These are phyloP conservation scores for Cercospora berteroae DNA, from an alignment of 2,329 filamentous ascomycete species.

Conservation along the genomic window DNA sequence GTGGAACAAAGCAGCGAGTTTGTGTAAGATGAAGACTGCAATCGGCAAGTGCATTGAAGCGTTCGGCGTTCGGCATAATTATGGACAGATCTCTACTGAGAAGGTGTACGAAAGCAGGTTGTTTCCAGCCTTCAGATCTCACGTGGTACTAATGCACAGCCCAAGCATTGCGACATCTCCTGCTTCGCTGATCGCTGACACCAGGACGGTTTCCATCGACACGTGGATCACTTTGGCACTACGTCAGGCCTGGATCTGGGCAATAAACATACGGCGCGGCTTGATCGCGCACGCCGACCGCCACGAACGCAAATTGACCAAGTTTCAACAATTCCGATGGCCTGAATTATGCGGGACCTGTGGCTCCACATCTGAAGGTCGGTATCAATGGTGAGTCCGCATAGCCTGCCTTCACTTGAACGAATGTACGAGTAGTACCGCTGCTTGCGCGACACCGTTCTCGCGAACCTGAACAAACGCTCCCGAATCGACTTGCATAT, in stretches of 20 bases:
- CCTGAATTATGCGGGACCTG: background rate
- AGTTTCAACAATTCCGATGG: background rate
- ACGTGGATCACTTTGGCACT: background rate
- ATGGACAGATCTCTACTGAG: constrained; percentile 3
- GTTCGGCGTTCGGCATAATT: constrained; percentile 2
- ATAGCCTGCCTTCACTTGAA: background rate
- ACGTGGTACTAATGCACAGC: background rate
- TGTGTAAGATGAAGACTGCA: background rate
- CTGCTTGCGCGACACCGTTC: background rate
- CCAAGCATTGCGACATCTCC: background rate
- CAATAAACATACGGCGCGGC: background rate
- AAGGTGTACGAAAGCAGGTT: constrained; percentile 3
- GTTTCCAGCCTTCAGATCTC: background rate
- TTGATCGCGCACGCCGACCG: background rate
- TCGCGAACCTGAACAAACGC: background rate
- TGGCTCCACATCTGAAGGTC: background rate
- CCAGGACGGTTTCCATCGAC: background rate
- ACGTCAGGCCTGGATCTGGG: background rate
- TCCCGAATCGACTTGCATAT: background rate
- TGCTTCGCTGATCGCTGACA: background rate
- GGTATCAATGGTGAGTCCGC: background rate
- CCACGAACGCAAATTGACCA: background rate
- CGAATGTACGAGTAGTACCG: background rate
- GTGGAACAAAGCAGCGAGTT: background rate
- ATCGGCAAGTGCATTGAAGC: constrained; percentile 8